phyloP scores from a whole-genome alignment of 495 filamentous ascomycete species.

The Annulohypoxylon bovei region DNA sequence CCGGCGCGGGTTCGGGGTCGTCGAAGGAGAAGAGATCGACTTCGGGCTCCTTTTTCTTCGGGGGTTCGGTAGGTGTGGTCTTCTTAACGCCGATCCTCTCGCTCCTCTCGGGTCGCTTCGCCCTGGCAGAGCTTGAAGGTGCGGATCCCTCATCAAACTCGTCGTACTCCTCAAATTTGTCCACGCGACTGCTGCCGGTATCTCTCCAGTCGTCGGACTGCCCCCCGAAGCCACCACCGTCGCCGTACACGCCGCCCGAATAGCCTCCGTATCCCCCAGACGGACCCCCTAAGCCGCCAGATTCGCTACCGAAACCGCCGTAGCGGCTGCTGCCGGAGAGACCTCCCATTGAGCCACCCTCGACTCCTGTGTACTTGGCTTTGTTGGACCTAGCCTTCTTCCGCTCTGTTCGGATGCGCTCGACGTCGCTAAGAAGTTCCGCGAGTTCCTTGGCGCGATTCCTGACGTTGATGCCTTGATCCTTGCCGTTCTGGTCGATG shows the following conservation, averaged over 20 bases:
- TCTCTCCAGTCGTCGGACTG: constrained; percentile 71
- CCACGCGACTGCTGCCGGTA: constrained; percentile 62
- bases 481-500: constrained; percentile 96
- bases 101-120: constrained; percentile 54
- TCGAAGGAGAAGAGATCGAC: constrained; percentile 91
- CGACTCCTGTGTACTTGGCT: constrained; percentile 93
- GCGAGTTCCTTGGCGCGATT: constrained; percentile 95
- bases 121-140: constrained; percentile 54
- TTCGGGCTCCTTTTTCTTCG: constrained; percentile 85
- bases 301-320: constrained; percentile 88
- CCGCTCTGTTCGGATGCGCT: constrained; percentile 87
- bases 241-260: constrained; percentile 89
- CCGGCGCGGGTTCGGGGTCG: constrained; percentile 64
- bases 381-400: constrained; percentile 92
- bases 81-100: constrained; percentile 62
- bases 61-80: constrained; percentile 60
- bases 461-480: constrained; percentile 97
- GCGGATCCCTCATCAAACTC: constrained; percentile 85
- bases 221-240: constrained; percentile 87
- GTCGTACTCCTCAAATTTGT: constrained; percentile 96
- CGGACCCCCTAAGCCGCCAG: constrained; percentile 68
- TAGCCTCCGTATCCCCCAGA: constrained; percentile 79
- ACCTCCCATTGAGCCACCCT: constrained; percentile 75
- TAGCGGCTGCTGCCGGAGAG: constrained; percentile 71
- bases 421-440: constrained; percentile 92